Conservation (phyloP, 148 eudicot species). For the Persicaria tinctoria region DNA sequence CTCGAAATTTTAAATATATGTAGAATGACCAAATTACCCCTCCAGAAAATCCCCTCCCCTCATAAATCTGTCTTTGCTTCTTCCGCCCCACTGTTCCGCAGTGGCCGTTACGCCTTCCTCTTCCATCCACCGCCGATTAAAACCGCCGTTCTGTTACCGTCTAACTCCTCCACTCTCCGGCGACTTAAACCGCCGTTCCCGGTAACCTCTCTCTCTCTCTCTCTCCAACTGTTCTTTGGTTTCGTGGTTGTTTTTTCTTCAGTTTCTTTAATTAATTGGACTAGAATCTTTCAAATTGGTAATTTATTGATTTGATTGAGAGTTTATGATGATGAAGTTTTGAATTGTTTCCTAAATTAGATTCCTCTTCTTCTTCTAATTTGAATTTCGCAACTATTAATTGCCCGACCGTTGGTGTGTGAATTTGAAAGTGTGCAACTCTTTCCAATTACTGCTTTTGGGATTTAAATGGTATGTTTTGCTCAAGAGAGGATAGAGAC, state of each 20-base stretch:
- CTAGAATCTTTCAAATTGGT: not conserved
- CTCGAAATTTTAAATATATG: too few relatives aligned
- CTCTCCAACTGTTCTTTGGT: not conserved
- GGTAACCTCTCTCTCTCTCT: not conserved
- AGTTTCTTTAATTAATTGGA: not conserved
- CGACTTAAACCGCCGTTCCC: not conserved
- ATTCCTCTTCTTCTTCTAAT: not conserved
- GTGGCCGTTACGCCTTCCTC: constrained; percentile 3
- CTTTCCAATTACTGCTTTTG: not conserved
- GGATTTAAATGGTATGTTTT: constrained; percentile 3
- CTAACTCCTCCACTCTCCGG: not conserved
- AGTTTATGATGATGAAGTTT: not conserved
- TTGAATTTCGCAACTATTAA: not conserved
- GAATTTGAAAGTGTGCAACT: not conserved
- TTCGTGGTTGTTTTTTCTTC: not conserved
- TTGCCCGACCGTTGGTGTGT: constrained; percentile 5
- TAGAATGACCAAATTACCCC: too few relatives aligned
- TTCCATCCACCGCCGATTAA: not conserved
- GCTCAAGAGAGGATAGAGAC: not conserved
- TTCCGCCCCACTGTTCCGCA: not conserved
- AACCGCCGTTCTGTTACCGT: constrained; percentile 5
- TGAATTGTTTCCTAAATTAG: constrained; percentile 4
- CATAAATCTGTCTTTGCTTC: not conserved
- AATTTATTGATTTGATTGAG: not conserved
- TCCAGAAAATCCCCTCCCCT: not conserved